Base-by-base conservation (phyloP, 768 basidiomycete genomes). In the Suillus weaverae region DNA sequence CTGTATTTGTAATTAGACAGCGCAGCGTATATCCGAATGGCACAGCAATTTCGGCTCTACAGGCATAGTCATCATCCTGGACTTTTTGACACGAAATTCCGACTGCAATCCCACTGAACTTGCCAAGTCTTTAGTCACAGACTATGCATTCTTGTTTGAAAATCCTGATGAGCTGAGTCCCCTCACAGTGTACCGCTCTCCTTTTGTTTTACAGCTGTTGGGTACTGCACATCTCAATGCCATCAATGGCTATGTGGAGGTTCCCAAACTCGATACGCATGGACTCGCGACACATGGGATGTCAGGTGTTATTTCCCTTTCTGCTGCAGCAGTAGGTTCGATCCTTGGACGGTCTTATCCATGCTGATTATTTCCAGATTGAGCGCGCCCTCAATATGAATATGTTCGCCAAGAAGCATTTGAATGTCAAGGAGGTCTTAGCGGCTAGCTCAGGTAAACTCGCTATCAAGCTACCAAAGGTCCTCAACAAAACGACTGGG, bases 31-130 rank as follows among this genome's bases (percentile, higher is more conserved):
- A 30, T 61, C 43, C 0, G 60, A 64, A 51, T 64, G 64, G 64
- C 60, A 5, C 36, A 64, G 64, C n/a, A 61, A 61, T 35, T 62
- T 64, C 13, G 7, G 64, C 36, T 64, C 64, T 3, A 64, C 50
- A 4, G 46, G 59, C 32, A 41, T 64, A 4, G 41, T 35, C 2
- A 41, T 64, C 13, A 26, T 64, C n/a, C 2, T 59, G 10, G 43
- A 57, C 33, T 64, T 64, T 13, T 33, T 57, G 32, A 18, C 38
- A 7, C 1, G n/a, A 14, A 11, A 14, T 48, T n/a, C 33, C 26
- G n/a, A 50, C 46, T 36, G 61, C 4, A 9, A 44, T 44, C 8
- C 20, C 4, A 5, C 2, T 43, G 16, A 43, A 43, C 41, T 43
- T 20, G 18, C 41, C 41, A 7, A 10, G 7, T 43, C 14, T 18